Evolutionary conservation across 306 rosid genomes (phyloP), one percentile per base, ranked within the genome.

Genomic region (Spatholobus suberectus): DNA sequence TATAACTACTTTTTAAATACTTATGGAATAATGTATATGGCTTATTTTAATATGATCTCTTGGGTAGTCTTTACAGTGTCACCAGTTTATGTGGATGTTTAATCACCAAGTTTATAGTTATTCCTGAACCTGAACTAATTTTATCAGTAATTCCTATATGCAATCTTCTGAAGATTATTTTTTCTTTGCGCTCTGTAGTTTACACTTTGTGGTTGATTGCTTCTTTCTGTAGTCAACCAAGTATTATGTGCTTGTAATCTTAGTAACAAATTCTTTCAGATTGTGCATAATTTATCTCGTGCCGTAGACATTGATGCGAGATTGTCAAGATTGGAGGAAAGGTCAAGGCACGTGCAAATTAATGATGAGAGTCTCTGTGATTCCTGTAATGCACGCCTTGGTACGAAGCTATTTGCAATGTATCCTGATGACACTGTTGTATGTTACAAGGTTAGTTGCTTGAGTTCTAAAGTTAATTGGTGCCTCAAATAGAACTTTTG

Each of bases 351-450:
- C 57, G 94, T 92, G 40, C 99, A 92, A 90, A 96, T 96, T 85
- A 90, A 93, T 79, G 99, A 96, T 73, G 99, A 96, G 83, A 96
- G 92, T 88, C 96, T 96, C 35, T 96, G 99, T 35, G 99, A 93
- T 82, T 93, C 99, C 51, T 96, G 99, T 82, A 91, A 92, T 81
- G 97, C 99, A 63, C 97, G 97, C 81, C 97, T 96, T 26, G 99
- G 99, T 75, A 96, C 99, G 40, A 96, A 93, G 86, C 87, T 96
- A 78, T 96, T 96, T 81, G 99, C 99, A 6, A 96, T 96, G 99
- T 96, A 96, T 86, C 99, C 99, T 29, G 99, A 96, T 82, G 99
- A 96, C 80, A 84, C 94, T 18, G 83, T 96, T 40, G 91, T 96
- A 67, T 96, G 99, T 84, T 96, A 96, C 93, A 96, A 96, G 98